Conservation (phyloP, 225 moss, liverwort and hornwort species). For the Ulota crispa region DNA sequence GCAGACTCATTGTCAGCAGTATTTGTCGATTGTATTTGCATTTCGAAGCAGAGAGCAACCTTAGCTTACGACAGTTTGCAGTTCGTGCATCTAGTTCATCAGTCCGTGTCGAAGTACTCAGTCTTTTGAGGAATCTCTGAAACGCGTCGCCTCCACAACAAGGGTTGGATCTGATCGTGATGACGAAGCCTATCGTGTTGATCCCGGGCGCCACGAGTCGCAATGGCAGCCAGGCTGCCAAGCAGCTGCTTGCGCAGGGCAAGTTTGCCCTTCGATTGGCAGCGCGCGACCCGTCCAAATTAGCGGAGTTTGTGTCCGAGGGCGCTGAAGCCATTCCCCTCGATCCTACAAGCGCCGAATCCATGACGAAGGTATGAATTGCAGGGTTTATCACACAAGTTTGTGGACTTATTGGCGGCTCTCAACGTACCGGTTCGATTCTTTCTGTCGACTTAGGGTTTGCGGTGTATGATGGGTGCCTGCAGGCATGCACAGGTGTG, state of each 20-base stretch:
- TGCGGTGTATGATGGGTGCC: not conserved
- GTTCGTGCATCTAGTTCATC: not conserved
- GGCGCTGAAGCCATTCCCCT: slow-evolving; percentile 26
- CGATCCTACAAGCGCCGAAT: not conserved
- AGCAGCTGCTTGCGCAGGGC: slow-evolving; percentile 21
- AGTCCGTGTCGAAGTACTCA: not conserved
- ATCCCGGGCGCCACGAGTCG: slow-evolving; percentile 40
- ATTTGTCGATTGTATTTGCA: not conserved
- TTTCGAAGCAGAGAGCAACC: not conserved
- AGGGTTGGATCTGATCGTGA: not conserved
- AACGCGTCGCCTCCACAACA: not conserved
- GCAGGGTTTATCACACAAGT: not conserved
- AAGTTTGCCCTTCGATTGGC: slow-evolving; percentile 30
- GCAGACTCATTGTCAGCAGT: not conserved
- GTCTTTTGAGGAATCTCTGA: too few species aligned
- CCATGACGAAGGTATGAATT: slow-evolving; percentile 4
- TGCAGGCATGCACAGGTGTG: slow-evolving; percentile 25
- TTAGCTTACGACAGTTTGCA: fast-evolving
- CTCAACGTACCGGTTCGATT: too few species aligned
- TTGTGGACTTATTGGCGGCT: not conserved
- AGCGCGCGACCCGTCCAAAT: slow-evolving; percentile 29
- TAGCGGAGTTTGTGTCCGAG: slow-evolving; percentile 7
- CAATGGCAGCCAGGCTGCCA: slow-evolving; percentile 31
- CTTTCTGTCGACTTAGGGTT: too few species aligned
- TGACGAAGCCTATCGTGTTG: slow-evolving; percentile 33